phyloP scores from a whole-genome alignment of 345 rosid species.

The Barbarea vulgaris region DNA sequence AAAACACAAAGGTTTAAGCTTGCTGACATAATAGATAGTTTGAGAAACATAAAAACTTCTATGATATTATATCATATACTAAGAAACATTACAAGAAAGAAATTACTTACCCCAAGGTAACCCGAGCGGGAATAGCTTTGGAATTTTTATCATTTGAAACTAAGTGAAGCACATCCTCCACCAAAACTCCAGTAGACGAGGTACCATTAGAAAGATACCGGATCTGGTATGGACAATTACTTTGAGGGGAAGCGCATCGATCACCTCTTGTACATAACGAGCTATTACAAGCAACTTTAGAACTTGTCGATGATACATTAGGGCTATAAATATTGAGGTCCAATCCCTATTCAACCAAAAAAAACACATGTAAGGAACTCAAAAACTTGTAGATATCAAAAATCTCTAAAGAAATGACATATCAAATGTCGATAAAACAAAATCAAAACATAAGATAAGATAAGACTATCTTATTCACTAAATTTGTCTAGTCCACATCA shows the following conservation, averaged over 20 bases:
- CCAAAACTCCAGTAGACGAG: conserved; percentile 65
- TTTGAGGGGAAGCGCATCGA: conserved; percentile 54
- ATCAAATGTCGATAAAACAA: neutral
- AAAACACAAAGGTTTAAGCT: neutral
- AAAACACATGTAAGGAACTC: conserved; percentile 5
- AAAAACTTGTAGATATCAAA: neutral
- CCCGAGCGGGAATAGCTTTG: conserved; percentile 50
- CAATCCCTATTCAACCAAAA: conserved; percentile 44
- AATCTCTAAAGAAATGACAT: neutral
- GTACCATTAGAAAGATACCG: conserved; percentile 73
- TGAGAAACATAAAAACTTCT: neutral
- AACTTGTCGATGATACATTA: conserved; percentile 65
- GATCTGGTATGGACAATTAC: conserved; percentile 65
- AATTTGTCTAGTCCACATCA: neutral
- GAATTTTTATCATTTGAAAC: conserved; percentile 45
- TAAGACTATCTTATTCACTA: neutral
- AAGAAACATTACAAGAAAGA: conserved; percentile 43
- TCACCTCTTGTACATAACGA: conserved; percentile 48
- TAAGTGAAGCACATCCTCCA: conserved; percentile 73
- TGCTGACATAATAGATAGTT: neutral
- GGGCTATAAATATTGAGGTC: conserved; percentile 73
- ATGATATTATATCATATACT: neutral
- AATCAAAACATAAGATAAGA: neutral
- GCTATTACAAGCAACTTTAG: conserved; percentile 64
- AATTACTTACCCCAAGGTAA: conserved; percentile 63